Percentiles rank a stretch among this genome's conserved stretches.
These are phyloP conservation scores for Nannochloropsis salina DNA, from an alignment of 108 stramenopile genomes.

Conservation along the genomic window DNA sequence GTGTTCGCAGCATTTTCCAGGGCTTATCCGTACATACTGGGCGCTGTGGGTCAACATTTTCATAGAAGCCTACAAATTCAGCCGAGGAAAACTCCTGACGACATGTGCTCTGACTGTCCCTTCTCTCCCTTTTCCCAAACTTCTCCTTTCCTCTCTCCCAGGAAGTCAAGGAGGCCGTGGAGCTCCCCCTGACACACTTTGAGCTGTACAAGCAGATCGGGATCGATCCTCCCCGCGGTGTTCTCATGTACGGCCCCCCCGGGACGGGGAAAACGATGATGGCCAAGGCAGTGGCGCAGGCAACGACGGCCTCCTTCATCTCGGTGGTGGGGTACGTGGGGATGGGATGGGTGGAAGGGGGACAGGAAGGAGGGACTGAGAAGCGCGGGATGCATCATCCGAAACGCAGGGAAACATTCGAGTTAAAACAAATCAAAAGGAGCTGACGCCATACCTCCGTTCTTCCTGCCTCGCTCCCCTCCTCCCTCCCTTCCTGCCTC, in stretches of 20 bases:
- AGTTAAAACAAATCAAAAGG: not conserved
- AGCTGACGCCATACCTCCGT: not conserved
- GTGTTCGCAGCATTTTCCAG: no score
- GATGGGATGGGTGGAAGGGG: not conserved
- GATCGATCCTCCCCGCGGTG: conserved; percentile 98
- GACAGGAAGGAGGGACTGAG: not conserved
- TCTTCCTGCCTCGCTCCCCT: not conserved
- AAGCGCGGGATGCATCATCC: not conserved
- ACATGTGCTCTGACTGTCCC: not conserved
- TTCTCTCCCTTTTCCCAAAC: not conserved
- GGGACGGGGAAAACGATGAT: conserved; percentile 98
- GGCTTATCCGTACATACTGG: no score
- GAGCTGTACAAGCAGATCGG: conserved; percentile 98
- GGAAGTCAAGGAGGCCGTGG: conserved; percentile 98
- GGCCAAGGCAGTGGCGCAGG: conserved; percentile 98
- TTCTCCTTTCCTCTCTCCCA: conserved; percentile 35
- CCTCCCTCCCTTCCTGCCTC: not conserved
- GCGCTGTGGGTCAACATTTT: no score
- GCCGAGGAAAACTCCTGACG: no score
- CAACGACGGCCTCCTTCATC: conserved; percentile 96
- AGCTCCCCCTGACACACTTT: conserved; percentile 91
- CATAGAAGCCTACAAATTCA: no score
- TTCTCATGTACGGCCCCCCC: conserved; percentile 76
- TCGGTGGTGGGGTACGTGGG: conserved; percentile 65
- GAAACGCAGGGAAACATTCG: not conserved